These are phyloP conservation scores for Coemansia sp. DNA, from an alignment of 192 early-diverging fungal genomes.

Conservation along the genomic window DNA sequence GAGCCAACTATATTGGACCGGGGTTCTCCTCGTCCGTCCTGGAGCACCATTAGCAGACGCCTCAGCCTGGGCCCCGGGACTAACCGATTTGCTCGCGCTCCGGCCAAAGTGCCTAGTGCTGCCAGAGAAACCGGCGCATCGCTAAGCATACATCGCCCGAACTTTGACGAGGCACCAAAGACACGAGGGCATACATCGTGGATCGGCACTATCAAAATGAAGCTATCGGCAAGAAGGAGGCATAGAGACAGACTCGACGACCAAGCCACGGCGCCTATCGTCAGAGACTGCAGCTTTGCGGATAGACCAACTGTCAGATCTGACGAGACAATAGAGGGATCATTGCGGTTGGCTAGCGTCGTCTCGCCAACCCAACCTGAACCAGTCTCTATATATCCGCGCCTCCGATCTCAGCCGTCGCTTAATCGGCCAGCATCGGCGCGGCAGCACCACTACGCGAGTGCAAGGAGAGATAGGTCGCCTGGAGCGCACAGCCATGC, in stretches of 20 bases:
- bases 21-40: slow-evolving; percentile 17
- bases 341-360: neutral
- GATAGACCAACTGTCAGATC: neutral
- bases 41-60: slow-evolving; percentile 27
- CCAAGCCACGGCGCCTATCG: slow-evolving; percentile 1
- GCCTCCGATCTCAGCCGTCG: slow-evolving; percentile 50
- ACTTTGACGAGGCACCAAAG: neutral
- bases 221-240: slow-evolving; percentile 11
- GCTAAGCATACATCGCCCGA: neutral
- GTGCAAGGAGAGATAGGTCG: neutral
- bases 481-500: neutral
- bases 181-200: slow-evolving; percentile 21
- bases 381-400: slow-evolving; percentile 24
- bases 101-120: neutral
- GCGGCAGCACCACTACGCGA: neutral
- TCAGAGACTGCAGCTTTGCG: neutral
- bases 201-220: slow-evolving; percentile 30
- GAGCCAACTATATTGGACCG: neutral
- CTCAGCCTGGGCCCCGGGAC: slow-evolving; percentile 19
- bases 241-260: neutral
- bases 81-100: neutral
- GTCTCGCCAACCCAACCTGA: neutral
- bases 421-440: slow-evolving; percentile 12
- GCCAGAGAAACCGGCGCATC: slow-evolving; percentile 5
- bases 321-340: neutral